Conservation (phyloP, 306 rosid species). For the Prunus salicina region DNA sequence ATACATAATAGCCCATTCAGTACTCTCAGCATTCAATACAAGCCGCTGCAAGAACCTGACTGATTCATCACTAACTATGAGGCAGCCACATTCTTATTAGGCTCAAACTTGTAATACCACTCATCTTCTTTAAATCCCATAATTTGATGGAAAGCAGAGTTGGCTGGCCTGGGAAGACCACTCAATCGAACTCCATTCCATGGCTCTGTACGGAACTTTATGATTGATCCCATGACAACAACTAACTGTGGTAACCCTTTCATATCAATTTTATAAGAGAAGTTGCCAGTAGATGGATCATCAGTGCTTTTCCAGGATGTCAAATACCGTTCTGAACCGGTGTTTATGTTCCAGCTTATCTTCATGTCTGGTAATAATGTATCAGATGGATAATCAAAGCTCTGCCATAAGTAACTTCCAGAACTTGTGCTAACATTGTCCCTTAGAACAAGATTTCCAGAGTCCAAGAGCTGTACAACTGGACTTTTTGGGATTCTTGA, state of each 20-base stretch:
- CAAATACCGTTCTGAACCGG: not conserved
- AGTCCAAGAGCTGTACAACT: conserved; percentile 29
- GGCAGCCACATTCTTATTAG: not conserved
- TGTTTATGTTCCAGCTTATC: conserved; percentile 15
- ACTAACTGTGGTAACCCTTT: conserved; percentile 10
- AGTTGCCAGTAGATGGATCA: conserved; percentile 19
- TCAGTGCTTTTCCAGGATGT: conserved; percentile 20
- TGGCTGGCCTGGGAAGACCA: not conserved
- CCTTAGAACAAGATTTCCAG: conserved; percentile 39
- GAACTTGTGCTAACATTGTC: conserved; percentile 1
- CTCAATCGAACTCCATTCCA: conserved; percentile 22
- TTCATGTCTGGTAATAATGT: conserved; percentile 16
- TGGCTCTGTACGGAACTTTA: not conserved
- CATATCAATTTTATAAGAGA: not conserved
- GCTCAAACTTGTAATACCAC: not conserved
- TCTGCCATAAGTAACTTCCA: conserved; percentile 31
- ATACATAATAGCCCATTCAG: not conserved
- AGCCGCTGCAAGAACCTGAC: not conserved
- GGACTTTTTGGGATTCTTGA: conserved; percentile 2
- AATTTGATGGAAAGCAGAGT: not conserved
- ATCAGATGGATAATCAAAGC: conserved; percentile 28
- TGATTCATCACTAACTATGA: not conserved
- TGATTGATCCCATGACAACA: not conserved
- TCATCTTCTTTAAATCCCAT: not conserved
- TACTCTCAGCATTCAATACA: not conserved